phyloP scores from a whole-genome alignment of 2,329 filamentous ascomycete genomes.

The Fusarium oligoseptatum region DNA sequence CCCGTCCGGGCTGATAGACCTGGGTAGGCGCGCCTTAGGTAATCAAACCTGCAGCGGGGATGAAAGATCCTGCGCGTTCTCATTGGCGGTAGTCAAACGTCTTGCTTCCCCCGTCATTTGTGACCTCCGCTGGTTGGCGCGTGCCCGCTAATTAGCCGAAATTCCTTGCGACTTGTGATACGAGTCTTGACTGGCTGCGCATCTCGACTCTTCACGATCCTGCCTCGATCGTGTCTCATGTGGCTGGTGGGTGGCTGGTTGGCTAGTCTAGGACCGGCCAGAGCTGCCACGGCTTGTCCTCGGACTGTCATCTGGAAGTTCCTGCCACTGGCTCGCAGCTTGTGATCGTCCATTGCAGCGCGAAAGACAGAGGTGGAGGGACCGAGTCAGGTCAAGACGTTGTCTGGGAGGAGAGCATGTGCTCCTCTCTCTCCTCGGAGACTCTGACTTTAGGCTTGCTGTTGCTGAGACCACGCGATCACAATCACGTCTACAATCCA shows the following conservation, averaged over 20 bases:
- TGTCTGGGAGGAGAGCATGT: constrained; percentile 35
- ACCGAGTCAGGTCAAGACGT: constrained; percentile 22
- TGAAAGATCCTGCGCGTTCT: constrained; percentile 32
- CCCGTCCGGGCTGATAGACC: constrained; percentile 33
- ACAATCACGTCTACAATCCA: constrained; percentile 31
- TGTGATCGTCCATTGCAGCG: constrained; percentile 21
- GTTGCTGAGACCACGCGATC: constrained; percentile 38
- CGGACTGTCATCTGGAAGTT: constrained; percentile 15
- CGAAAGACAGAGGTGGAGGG: constrained; percentile 11
- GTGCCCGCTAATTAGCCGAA: constrained; percentile 44
- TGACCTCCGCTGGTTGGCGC: constrained; percentile 10
- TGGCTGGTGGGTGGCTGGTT: constrained; percentile 24
- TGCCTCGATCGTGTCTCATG: constrained; percentile 34
- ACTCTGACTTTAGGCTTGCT: neutral
- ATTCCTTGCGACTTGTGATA: constrained; percentile 34
- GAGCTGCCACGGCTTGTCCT: constrained; percentile 12
- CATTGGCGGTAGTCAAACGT: neutral
- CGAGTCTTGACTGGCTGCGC: constrained; percentile 34
- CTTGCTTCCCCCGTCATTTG: constrained; percentile 15
- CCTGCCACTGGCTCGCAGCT: constrained; percentile 7
- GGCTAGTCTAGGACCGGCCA: constrained; percentile 27
- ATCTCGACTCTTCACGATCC: constrained; percentile 27
- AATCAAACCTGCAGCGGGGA: constrained; percentile 35
- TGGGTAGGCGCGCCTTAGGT: constrained; percentile 38
- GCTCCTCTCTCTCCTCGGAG: neutral